Base-by-base conservation (phyloP, 106 monocot genomes). In the Phalaenopsis equestris region DNA sequence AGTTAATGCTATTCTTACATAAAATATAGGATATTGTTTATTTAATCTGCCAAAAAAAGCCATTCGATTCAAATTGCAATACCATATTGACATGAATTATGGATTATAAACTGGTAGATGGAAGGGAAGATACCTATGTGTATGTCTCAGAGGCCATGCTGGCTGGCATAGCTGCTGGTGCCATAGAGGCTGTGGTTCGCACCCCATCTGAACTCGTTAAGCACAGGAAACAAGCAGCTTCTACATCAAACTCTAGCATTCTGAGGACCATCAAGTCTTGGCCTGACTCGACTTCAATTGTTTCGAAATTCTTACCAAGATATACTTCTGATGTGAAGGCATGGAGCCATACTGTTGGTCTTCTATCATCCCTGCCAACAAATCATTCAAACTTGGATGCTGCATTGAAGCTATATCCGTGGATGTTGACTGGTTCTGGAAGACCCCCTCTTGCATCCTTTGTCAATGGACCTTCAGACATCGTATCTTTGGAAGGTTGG, bases 121-220 rank as follows among this genome's bases (percentile, higher is more conserved):
- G 99, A 89, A 99, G 95, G 74, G 90, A 91, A 83, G 89, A 95
- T 82, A 84, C 91, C 70, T 91, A 95, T 87, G 91, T 99, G 10
- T 86, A 91, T 83, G 89, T 93, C 8, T 88, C 89, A 56, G 95
- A 99, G 83, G 92, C 95, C 77, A 81, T 91, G 77, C 84, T 93
- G 75, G 99, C 93, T 23, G 99, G 99, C 73, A 83, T 99, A 58
- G 87, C 86, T 72, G 85, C 93, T 84, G 99, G 99, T 84, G 83
- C 82, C 12, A 43, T 86, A 56, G 99, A 99, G 77, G 83, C 91
- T 75, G 52, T 88, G 72, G 58, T 85, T 10, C 81, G 82, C 84
- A 93, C 94, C 49, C 99, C 99, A 79, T 95, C 95, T 85, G 95
- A 99, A 84, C 88, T 99, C 85, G 74, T 99, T 75, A 99, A 90